Base-by-base conservation (phyloP, 2,329 filamentous ascomycete species). In the Neonectria coccinea region DNA sequence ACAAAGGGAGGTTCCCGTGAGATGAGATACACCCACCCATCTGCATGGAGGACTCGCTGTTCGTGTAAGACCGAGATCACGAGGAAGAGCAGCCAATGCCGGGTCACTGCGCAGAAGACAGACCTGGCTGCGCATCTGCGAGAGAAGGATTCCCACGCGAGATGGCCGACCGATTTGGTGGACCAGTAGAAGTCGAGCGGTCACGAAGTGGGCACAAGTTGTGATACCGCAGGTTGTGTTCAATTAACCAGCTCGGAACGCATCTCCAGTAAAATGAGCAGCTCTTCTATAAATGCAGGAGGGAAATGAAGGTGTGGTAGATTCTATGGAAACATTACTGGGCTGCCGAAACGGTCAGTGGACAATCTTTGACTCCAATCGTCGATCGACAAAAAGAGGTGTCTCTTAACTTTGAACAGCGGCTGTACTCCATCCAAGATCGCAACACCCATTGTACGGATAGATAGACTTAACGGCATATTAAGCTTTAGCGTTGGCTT, bases 151-250 rank as follows among this genome's bases (percentile, higher is more conserved):
- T 55, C 41, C 56, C 33, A 27, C 45, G 61, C 61, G 42, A 60
- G 50, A 55, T 52, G n/a, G 27, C 22, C 44, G 36, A 45, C 51
- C 55, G 44, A 39, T 56, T 14, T 36, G 18, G 44, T 50, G 44
- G 36, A 36, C 61, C 51, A 59, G 29, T 45, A 42, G 29, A 25
- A 54, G 5, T 18, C 47, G 20, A 45, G 29, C 36, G 27, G 14
- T 18, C 10, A 18, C 39, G 20, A 27, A 36, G 51, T 59, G 50
- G 61, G 27, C 55, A 18, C 44, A n/a, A 27, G 42, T 44, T 27
- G 44, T 56, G 56, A 59, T 59, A 22, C 56, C 27, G 44, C 44
- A 45, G 50, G 56, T 64, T 64, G 56, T 45, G 56, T 59, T 59
- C 53, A 50, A 47, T 56, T 25, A 45, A 18, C n/a, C 52, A 52